phyloP scores from a whole-genome alignment of 345 rosid species.

The Pugionium dolabratum region DNA sequence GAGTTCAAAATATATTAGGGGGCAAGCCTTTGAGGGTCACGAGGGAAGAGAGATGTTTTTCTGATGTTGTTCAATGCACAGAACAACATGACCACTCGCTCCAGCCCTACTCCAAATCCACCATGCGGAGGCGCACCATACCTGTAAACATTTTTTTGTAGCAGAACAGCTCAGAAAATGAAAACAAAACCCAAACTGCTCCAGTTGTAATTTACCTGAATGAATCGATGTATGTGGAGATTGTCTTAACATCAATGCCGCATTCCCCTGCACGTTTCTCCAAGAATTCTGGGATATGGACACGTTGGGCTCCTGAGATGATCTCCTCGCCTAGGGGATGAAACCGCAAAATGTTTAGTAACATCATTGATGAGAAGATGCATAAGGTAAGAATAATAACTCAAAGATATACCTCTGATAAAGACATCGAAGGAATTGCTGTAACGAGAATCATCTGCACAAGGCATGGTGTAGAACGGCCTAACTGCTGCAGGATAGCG shows the following conservation, averaged over 20 bases:
- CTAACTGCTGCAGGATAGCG: constrained; percentile 81
- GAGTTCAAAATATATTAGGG: constrained; percentile 41
- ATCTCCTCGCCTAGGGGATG: constrained; percentile 80
- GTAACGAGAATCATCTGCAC: constrained; percentile 67
- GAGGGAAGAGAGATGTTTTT: constrained; percentile 82
- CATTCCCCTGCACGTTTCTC: constrained; percentile 66
- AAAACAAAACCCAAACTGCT: not conserved
- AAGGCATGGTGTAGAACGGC: constrained; percentile 96
- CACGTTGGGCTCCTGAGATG: constrained; percentile 94
- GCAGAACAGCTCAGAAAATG: not conserved
- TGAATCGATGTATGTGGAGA: constrained; percentile 75
- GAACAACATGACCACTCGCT: constrained; percentile 87
- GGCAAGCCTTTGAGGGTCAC: constrained; percentile 73
- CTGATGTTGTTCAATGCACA: constrained; percentile 76
- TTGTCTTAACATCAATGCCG: constrained; percentile 75
- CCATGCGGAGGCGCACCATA: constrained; percentile 90
- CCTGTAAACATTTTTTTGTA: constrained; percentile 43
- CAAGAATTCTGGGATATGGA: constrained; percentile 74
- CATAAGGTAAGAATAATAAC: not conserved
- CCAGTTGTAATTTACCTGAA: constrained; percentile 58
- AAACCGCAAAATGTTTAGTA: not conserved
- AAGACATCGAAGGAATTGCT: constrained; percentile 95
- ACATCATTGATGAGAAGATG: not conserved
- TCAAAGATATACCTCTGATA: constrained; percentile 62
- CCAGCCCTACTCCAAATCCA: constrained; percentile 87